These are phyloP conservation scores for Colletotrichum lindemuthianum DNA, from an alignment of 2,329 filamentous ascomycete genomes.

Conservation along the genomic window DNA sequence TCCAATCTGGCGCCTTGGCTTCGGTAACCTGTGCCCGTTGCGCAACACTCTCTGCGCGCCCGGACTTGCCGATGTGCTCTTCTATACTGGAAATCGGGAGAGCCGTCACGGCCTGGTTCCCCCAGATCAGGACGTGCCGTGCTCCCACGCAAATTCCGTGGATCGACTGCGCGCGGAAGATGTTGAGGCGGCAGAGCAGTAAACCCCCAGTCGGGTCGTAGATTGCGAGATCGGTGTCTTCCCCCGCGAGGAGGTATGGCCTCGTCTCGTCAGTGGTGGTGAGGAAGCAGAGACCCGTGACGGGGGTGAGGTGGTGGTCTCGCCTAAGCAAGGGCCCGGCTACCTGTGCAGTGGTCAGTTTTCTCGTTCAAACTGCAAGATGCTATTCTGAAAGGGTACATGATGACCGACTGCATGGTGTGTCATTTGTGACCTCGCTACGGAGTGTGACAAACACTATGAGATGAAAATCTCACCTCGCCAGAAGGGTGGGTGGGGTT, in stretches of 20 bases:
- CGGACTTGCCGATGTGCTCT: conserved; percentile 41
- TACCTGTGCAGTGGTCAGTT: conserved; percentile 2
- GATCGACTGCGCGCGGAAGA: conserved; percentile 76
- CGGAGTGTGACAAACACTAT: background rate
- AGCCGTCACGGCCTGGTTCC: conserved; percentile 67
- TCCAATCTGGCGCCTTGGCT: conserved; percentile 75
- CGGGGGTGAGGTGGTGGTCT: conserved; percentile 60
- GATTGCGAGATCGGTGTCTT: conserved; percentile 67
- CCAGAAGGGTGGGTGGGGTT: conserved; percentile 22
- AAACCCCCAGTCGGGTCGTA: conserved; percentile 53
- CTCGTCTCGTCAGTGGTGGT: conserved; percentile 39
- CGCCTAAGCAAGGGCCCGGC: conserved; percentile 37
- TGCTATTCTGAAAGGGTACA: background rate
- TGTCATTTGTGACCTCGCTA: conserved; percentile 12
- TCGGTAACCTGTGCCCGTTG: conserved; percentile 45
- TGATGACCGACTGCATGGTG: conserved; percentile 32
- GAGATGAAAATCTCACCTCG: conserved; percentile 26
- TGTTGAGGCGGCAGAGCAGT: conserved; percentile 53
- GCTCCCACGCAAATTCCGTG: conserved; percentile 73
- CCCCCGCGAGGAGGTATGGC: conserved; percentile 64
- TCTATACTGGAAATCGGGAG: conserved; percentile 46
- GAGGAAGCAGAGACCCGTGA: conserved; percentile 69
- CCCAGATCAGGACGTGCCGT: conserved; percentile 71
- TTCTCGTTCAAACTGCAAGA: background rate
- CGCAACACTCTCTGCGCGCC: conserved; percentile 12